phyloP scores from a whole-genome alignment of 2,329 filamentous ascomycete genomes.

The Leptosphaerulina australis region DNA sequence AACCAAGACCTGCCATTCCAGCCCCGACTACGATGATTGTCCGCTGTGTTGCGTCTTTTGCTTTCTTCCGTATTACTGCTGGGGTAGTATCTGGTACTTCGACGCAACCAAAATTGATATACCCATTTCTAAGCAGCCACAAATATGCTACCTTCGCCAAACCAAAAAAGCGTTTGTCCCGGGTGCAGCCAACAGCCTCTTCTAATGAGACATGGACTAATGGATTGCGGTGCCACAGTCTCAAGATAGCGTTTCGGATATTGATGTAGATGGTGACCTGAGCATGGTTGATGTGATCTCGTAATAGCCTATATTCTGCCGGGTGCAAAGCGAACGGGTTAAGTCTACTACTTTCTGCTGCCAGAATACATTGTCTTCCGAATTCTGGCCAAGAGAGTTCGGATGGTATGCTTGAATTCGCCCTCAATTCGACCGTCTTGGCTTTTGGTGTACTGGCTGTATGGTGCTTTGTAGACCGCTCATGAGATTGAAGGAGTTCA shows the following conservation, averaged over 20 bases:
- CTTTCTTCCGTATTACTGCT: conserved; percentile 45
- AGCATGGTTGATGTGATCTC: conserved; percentile 79
- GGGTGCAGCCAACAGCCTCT: conserved; percentile 89
- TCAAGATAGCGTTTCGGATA: conserved; percentile 90
- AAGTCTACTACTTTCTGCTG: conserved; percentile 85
- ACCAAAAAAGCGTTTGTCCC: conserved; percentile 85
- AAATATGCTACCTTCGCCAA: conserved; percentile 87
- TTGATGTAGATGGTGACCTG: conserved; percentile 97
- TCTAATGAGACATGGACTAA: conserved; percentile 79
- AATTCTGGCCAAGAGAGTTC: conserved; percentile 76
- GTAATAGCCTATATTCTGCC: conserved; percentile 80
- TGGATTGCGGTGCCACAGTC: conserved; percentile 87
- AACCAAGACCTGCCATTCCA: conserved; percentile 91
- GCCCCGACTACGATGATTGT: conserved; percentile 88
- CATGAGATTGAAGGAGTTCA: conserved; percentile 36
- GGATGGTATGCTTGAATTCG: conserved; percentile 82
- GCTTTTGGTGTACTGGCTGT: conserved; percentile 29
- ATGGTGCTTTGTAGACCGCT: conserved; percentile 25
- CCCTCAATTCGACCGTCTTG: conserved; percentile 46
- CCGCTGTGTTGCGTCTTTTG: conserved; percentile 62
- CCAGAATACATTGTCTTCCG: conserved; percentile 87
- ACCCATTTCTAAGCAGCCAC: conserved; percentile 88
- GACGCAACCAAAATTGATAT: conserved; percentile 95
- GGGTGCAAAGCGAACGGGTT: conserved; percentile 88
- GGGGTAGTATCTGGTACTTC: conserved; percentile 63